Conservation (phyloP, 371 early-diverging fungal species). For the Rhizopus arrhizus region DNA sequence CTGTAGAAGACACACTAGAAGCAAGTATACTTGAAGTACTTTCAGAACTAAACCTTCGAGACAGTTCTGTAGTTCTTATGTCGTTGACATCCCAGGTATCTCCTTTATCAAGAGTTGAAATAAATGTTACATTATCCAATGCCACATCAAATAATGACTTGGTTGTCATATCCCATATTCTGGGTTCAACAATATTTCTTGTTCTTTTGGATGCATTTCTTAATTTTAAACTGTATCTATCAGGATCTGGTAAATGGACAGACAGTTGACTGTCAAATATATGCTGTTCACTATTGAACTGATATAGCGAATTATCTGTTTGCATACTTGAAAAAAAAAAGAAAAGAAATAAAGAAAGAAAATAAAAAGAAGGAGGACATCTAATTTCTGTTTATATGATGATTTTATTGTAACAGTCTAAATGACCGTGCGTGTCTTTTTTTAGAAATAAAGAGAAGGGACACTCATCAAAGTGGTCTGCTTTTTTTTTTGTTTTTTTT, state of each 20-base stretch:
- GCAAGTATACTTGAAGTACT: constrained; percentile 18
- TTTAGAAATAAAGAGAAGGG: too few relatives aligned
- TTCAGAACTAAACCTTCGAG: constrained; percentile 27
- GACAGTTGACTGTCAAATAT: not conserved
- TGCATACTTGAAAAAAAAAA: not conserved
- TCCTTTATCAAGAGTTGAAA: constrained; percentile 16
- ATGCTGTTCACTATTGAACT: not conserved
- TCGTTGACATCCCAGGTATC: constrained; percentile 12
- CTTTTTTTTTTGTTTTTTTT: too few relatives aligned
- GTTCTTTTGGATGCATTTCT: not conserved
- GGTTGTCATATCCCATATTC: constrained; percentile 7
- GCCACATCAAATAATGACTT: constrained; percentile 12
- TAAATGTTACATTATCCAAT: constrained; percentile 18
- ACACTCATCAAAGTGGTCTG: too few relatives aligned
- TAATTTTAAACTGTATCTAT: too few relatives aligned
- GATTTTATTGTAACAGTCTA: too few relatives aligned
- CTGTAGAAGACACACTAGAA: constrained; percentile 15
- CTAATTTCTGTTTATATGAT: not conserved
- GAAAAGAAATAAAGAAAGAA: not conserved
- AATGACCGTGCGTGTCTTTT: too few relatives aligned
- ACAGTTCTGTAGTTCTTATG: constrained; percentile 18
- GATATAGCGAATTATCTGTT: not conserved
- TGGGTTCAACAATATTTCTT: not conserved
- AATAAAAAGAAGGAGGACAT: not conserved
- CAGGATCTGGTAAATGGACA: not conserved